Conservation (phyloP, 441 rosid genomes). For the Populus trichocarpa region DNA sequence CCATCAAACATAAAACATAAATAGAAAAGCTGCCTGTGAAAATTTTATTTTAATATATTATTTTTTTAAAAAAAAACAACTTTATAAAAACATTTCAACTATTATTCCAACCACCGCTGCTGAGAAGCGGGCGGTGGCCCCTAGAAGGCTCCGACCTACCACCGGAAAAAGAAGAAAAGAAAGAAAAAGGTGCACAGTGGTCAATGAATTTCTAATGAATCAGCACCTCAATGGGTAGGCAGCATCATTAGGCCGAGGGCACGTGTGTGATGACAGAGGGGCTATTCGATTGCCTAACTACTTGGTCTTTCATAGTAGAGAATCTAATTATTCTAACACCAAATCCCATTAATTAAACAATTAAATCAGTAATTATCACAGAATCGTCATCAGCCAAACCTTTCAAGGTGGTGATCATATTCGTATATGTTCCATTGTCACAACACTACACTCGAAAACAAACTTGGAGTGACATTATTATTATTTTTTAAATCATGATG, state of each 20-base stretch:
- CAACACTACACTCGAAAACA: neutral
- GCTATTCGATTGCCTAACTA: constrained; percentile 21
- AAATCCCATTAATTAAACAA: constrained; percentile 12
- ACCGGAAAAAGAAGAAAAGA: neutral
- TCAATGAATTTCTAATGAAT: constrained; percentile 27
- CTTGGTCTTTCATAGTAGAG: constrained; percentile 5
- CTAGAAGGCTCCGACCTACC: neutral
- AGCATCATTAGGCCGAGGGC: constrained; percentile 44
- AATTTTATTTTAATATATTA: no score
- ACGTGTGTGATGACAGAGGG: constrained; percentile 58
- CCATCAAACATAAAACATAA: no score
- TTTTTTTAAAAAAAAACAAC: no score
- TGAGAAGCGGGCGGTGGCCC: neutral
- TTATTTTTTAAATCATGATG: fast-evolving
- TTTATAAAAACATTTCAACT: no score
- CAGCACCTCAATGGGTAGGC: constrained; percentile 32
- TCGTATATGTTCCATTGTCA: neutral
- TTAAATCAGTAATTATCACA: neutral
- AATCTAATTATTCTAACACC: constrained; percentile 12
- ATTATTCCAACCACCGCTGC: no score
- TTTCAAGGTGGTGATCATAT: neutral
- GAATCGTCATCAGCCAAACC: neutral
- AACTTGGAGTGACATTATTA: neutral
- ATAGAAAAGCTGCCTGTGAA: no score
- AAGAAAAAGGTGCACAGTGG: constrained; percentile 2